Conservation (phyloP, 495 filamentous ascomycete species). For the Aspergillus coremiiformis region DNA sequence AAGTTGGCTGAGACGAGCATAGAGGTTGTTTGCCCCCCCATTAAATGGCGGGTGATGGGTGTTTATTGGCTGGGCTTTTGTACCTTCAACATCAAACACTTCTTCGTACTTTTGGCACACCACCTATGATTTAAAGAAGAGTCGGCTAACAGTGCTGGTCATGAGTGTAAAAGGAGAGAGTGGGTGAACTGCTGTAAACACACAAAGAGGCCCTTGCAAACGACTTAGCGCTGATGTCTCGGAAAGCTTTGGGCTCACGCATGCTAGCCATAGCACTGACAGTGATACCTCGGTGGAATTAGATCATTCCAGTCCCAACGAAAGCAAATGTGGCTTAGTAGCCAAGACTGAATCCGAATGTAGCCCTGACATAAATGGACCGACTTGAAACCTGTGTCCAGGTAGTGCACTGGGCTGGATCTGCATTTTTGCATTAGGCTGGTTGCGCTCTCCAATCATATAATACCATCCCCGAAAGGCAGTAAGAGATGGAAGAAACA, state of each 20-base stretch:
- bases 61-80: constrained; percentile 12
- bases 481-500: not conserved
- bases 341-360: constrained; percentile 4
- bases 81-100: constrained; percentile 15
- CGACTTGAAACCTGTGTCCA: constrained; percentile 7
- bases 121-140: constrained; percentile 2
- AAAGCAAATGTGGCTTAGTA: constrained; percentile 6
- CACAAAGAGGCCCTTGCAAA: constrained; percentile 10
- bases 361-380: constrained; percentile 9
- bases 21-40: constrained; percentile 17
- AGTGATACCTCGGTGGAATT: constrained; percentile 1
- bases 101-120: constrained; percentile 18
- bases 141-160: not conserved
- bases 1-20: constrained; percentile 5
- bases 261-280: constrained; percentile 1
- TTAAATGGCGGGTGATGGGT: not conserved
- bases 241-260: constrained; percentile 6
- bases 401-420: constrained; percentile 11
- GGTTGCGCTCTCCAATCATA: constrained; percentile 2
- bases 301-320: constrained; percentile 4
- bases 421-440: constrained; percentile 4
- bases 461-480: not conserved
- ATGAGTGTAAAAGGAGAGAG: not conserved
- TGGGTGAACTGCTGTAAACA: not conserved
- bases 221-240: constrained; percentile 17